Base-by-base conservation (phyloP, 2,329 filamentous ascomycete species). In the Colletotrichum chrysophilum region DNA sequence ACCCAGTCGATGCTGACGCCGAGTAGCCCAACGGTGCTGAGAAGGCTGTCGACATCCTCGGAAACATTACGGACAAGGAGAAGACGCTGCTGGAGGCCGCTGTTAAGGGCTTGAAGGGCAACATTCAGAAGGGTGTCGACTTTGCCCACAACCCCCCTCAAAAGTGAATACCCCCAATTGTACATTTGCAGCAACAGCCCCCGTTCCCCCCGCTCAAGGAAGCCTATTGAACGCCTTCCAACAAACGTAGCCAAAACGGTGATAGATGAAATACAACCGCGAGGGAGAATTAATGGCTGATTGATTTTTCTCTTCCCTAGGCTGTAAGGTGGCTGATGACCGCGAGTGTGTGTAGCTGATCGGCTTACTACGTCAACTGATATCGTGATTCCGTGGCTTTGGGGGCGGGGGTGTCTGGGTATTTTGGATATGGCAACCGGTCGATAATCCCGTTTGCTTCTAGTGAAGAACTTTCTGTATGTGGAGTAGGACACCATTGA, bases 81-180 rank as follows among this genome's bases (percentile, higher is more conserved):
- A 94, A 98, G 93, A 92, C 91, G 82, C 92, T 98, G 79, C 91
- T 98, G 81, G 89, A 94, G 81, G 93, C 92, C 83, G 92, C 91
- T 85, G 90, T 94, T 84, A 89, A 91, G 80, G 96, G 94, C 79
- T 92, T 98, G 78, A 94, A 96, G 90, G 93, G 92, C 88, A 98
- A 98, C 89, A 98, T 99, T 85, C 88, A 92, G 83, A 98, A 98
- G 93, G 97, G 97, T 84, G 89, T 98, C 84, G 92, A 93, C 84
- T 99, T 98, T 85, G 93, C 93, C 86, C 91, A 94, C 89, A 96
- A 94, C 91, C 92, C 95, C 85, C 94, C 95, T 84, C 92, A 95
- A 92, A 96, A 96, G 94, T 96, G 92, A 95, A 89, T 86, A 80
- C 82, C 82, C 82, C 84, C 82, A 79, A 73, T 78, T 66, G 71